These are phyloP conservation scores for Heterobasidion irregulare DNA, from an alignment of 1,284 basidiomycete species.

Conservation along the genomic window DNA sequence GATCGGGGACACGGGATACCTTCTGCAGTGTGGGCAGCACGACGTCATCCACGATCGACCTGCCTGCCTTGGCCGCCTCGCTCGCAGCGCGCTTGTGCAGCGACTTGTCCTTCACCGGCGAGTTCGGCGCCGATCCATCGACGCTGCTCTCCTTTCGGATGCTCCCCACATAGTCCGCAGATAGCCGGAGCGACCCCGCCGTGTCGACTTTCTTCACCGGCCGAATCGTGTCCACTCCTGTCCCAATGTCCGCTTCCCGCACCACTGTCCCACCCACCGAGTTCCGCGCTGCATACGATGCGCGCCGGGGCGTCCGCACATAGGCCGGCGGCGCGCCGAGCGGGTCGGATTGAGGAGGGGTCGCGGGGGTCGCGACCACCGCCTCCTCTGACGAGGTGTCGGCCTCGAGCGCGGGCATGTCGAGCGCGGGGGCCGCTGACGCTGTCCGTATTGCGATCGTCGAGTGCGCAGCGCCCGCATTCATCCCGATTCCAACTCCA, in stretches of 20 bases:
- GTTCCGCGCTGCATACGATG: constrained; percentile 69
- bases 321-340: constrained; percentile 28
- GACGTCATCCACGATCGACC: constrained; percentile 71
- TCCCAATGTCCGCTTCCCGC: constrained; percentile 75
- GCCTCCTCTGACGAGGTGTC: constrained; percentile 29
- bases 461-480: constrained; percentile 50
- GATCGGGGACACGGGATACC: constrained; percentile 43
- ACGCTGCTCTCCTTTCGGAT: constrained; percentile 42
- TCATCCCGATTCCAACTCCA: constrained; percentile 33
- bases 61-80: constrained; percentile 44
- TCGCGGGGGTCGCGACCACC: constrained; percentile 17
- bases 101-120: constrained; percentile 29
- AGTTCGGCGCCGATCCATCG: constrained; percentile 33
- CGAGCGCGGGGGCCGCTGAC: constrained; percentile 28
- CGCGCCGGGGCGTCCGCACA: constrained; percentile 38
- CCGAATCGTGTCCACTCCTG: constrained; percentile 81
- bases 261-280: constrained; percentile 68
- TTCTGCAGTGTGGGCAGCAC: constrained; percentile 69
- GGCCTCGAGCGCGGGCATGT: constrained; percentile 29
- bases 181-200: constrained; percentile 67
- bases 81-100: constrained; percentile 34
- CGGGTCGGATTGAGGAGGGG: constrained; percentile 23
- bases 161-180: constrained; percentile 75
- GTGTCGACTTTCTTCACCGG: constrained; percentile 90
- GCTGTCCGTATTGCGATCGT: constrained; percentile 59